Conservation (phyloP, 176 grass and related monocot species). For the Canna indica region DNA sequence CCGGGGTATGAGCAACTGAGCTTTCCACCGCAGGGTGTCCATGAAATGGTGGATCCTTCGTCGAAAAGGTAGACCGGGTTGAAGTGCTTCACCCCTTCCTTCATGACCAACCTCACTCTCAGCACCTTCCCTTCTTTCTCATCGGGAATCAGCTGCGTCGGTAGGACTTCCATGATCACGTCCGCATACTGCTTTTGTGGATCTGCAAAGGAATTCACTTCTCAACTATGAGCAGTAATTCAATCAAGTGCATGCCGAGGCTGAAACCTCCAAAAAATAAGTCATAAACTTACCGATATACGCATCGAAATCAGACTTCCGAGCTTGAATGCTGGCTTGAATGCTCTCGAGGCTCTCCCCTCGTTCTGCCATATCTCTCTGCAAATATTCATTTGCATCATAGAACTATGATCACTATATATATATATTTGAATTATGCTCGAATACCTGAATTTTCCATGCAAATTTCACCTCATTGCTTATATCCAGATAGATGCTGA, state of each 20-base stretch:
- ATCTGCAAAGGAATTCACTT: too few relatives aligned
- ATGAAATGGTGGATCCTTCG: conserved; percentile 19
- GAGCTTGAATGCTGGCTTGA: conserved; percentile 8
- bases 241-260: too few relatives aligned
- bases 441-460: conserved; percentile 17
- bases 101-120: conserved; percentile 16
- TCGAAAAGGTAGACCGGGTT: conserved; percentile 5
- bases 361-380: conserved; percentile 16
- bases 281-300: too few relatives aligned
- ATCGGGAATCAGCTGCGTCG: conserved; percentile 13
- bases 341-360: conserved; percentile 14
- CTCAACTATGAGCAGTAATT: too few relatives aligned
- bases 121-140: conserved; percentile 20
- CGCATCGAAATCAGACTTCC: conserved; percentile 9
- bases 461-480: conserved; percentile 16
- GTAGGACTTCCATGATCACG: conserved; percentile 10
- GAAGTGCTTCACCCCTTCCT: conserved; percentile 14
- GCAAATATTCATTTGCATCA: too few relatives aligned
- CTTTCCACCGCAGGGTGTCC: conserved; percentile 13
- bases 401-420: too few relatives aligned
- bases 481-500: conserved; percentile 18
- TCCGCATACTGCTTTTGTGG: conserved; percentile 17
- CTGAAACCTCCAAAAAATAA: too few relatives aligned
- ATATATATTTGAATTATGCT: too few relatives aligned
- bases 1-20: conserved; percentile 18